Evolutionary conservation across 2,329 filamentous ascomycete genomes (phyloP).

Genomic region (Neofusicoccum ribis): DNA sequence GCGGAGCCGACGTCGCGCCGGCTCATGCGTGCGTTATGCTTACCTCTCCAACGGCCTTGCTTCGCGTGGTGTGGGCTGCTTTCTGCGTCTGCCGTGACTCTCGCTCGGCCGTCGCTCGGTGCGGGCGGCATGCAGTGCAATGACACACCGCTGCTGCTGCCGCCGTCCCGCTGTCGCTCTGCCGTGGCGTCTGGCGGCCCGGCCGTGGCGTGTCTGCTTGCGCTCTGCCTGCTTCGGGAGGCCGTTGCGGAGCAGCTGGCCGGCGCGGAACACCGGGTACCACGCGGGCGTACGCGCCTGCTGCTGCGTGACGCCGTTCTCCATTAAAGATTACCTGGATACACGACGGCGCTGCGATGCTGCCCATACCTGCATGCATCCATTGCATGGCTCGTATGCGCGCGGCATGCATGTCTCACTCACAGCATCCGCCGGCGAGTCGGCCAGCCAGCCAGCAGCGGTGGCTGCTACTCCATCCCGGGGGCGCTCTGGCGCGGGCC

Average conservation of each 20-base stretch:
- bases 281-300: neutral
- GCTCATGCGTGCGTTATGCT: slow-evolving; percentile 2
- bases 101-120: neutral
- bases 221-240: neutral
- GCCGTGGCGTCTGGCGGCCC: too few species aligned
- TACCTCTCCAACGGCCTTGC: slow-evolving; percentile 8
- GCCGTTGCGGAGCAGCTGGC: neutral
- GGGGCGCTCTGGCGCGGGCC: slow-evolving; percentile 6
- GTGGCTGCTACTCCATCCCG: neutral
- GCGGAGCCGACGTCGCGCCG: neutral
- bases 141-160: neutral
- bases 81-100: neutral
- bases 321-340: slow-evolving; percentile 10
- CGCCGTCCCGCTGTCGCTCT: too few species aligned
- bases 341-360: slow-evolving; percentile 4
- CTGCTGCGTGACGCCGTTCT: slow-evolving; percentile 4
- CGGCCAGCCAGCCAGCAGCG: neutral
- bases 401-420: slow-evolving; percentile 13
- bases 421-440: slow-evolving; percentile 1
- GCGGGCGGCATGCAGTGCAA: neutral
- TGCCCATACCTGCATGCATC: neutral
- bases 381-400: neutral
- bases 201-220: neutral
- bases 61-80: neutral
- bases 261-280: neutral